These are phyloP conservation scores for Agaricus blazei DNA, from an alignment of 768 basidiomycete genomes.

Conservation along the genomic window DNA sequence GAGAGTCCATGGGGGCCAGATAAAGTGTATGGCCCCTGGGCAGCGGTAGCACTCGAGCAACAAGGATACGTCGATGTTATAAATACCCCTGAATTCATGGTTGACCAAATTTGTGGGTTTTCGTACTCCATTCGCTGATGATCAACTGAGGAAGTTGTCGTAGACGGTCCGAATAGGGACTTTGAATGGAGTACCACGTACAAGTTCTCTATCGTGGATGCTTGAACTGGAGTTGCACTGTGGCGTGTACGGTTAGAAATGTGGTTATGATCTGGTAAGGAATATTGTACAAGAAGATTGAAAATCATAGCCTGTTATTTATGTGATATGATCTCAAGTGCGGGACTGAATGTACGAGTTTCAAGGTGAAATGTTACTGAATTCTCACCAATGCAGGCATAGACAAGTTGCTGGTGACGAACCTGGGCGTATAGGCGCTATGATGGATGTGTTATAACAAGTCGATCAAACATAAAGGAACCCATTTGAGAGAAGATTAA, in stretches of 20 bases:
- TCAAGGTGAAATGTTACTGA: too few species aligned
- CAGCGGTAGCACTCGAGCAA: slow-evolving; percentile 49
- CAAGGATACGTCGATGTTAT: slow-evolving; percentile 51
- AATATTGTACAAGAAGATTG: not conserved
- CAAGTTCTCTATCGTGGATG: slow-evolving; percentile 33
- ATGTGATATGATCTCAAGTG: too few species aligned
- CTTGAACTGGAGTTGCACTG: not conserved
- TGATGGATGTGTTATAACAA: too few species aligned
- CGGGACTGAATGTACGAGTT: too few species aligned
- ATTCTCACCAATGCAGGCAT: too few species aligned
- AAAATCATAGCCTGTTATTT: not conserved
- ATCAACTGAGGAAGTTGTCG: not conserved
- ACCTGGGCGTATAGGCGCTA: too few species aligned
- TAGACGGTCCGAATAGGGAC: slow-evolving; percentile 37
- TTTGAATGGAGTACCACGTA: slow-evolving; percentile 45
- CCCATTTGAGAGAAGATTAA: too few species aligned
- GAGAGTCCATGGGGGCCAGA: slow-evolving; percentile 42
- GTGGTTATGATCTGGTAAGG: too few species aligned
- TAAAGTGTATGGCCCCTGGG: slow-evolving; percentile 32
- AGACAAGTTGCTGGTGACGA: too few species aligned
- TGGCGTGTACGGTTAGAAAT: too few species aligned
- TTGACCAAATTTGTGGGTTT: slow-evolving; percentile 48
- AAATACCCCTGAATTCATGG: slow-evolving; percentile 49
- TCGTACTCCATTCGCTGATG: not conserved
- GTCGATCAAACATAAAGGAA: too few species aligned